Evolutionary conservation across 495 filamentous ascomycete species (phyloP).

Genomic region (Aspergillus bridgeri): DNA sequence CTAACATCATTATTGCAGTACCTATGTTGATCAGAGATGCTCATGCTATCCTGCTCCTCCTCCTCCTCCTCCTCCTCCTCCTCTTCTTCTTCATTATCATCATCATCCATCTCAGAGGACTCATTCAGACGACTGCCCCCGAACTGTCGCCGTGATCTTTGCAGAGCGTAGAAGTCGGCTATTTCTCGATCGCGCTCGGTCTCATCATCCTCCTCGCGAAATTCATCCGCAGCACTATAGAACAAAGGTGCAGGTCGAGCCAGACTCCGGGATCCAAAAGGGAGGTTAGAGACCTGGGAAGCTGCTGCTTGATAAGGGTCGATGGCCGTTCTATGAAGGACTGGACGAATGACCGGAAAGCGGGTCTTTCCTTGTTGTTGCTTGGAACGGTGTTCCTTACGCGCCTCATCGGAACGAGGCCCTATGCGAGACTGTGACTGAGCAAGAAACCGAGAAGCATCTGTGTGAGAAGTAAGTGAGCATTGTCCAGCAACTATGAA

Average conservation of each 20-base stretch:
- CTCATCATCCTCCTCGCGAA: constrained; percentile 85
- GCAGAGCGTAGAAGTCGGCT: constrained; percentile 87
- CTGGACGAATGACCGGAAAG: constrained; percentile 46
- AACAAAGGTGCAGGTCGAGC: constrained; percentile 84
- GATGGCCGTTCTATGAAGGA: constrained; percentile 48
- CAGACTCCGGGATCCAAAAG: constrained; percentile 71
- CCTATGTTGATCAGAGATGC: constrained; percentile 28
- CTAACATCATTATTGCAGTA: constrained; percentile 19
- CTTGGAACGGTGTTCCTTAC: constrained; percentile 44
- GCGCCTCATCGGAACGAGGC: constrained; percentile 59
- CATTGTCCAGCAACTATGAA: constrained; percentile 7
- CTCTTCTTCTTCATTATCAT: constrained; percentile 61
- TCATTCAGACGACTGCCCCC: constrained; percentile 74
- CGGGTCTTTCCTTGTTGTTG: constrained; percentile 42
- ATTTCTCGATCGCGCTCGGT: constrained; percentile 88
- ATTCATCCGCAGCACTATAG: constrained; percentile 78
- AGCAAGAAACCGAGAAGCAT: constrained; percentile 95
- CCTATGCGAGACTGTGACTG: constrained; percentile 90
- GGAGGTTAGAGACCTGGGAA: constrained; percentile 70
- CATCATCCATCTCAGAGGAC: constrained; percentile 74
- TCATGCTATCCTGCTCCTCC: constrained; percentile 50
- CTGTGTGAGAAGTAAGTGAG: constrained; percentile 47
- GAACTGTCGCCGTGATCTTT: constrained; percentile 83
- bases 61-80: constrained; percentile 57
- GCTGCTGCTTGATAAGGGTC: constrained; percentile 70